Conservation (phyloP, 148 eudicot species). For the Camellia sinensis region DNA sequence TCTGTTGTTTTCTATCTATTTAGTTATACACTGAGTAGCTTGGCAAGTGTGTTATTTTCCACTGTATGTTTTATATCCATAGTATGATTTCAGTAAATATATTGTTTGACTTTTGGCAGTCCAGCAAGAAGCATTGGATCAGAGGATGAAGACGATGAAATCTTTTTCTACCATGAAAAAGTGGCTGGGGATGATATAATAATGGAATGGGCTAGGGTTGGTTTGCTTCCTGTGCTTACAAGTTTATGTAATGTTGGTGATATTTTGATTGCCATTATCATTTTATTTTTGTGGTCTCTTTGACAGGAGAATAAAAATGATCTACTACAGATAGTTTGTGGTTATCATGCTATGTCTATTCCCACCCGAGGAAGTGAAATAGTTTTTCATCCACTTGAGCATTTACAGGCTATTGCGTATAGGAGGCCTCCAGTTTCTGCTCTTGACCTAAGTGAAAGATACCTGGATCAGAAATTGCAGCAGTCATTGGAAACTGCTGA, state of each 20-base stretch:
- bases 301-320: slow-evolving; percentile 80
- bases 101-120: slow-evolving; percentile 54
- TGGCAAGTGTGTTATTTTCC: not conserved
- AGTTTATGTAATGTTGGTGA: slow-evolving; percentile 6
- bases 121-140: slow-evolving; percentile 60
- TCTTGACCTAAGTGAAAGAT: slow-evolving; percentile 48
- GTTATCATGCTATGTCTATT: slow-evolving; percentile 60
- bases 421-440: slow-evolving; percentile 58
- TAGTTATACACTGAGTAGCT: not conserved
- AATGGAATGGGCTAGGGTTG: slow-evolving; percentile 88
- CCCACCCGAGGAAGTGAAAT: slow-evolving; percentile 72
- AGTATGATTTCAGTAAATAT: slow-evolving; percentile 8
- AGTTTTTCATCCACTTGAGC: slow-evolving; percentile 85
- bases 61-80: not conserved
- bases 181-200: slow-evolving; percentile 58
- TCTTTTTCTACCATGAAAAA: slow-evolving; percentile 44
- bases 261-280: slow-evolving; percentile 12
- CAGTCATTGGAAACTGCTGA: slow-evolving; percentile 46
- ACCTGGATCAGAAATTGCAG: slow-evolving; percentile 29
- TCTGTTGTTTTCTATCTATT: not conserved
- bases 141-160: slow-evolving; percentile 65
- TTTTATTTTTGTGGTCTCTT: slow-evolving; percentile 17
- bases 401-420: slow-evolving; percentile 72
- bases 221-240: slow-evolving; percentile 25
- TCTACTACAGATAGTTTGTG: slow-evolving; percentile 71